Base-by-base conservation (phyloP, 1,284 basidiomycete species). In the Xanthoconium separans region DNA sequence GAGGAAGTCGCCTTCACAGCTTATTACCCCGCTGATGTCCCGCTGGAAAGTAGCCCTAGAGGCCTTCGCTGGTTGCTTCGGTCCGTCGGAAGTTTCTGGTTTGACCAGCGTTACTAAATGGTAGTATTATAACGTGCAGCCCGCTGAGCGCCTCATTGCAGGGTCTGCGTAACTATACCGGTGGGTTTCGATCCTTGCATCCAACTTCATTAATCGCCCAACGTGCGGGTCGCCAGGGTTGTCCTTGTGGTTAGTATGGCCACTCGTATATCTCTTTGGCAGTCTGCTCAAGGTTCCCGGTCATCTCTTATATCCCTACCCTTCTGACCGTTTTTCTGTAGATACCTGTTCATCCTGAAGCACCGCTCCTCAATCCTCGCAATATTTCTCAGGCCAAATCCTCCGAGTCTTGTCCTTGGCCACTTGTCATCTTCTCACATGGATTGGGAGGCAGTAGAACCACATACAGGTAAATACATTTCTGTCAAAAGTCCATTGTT, bases 391-490 rank as follows among this genome's bases (percentile, higher is more conserved):
- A 30, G 47, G n/a, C 41, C 6, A 47, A 46, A 40, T 49, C 47
- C 15, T 50, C 58, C 41, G 56, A 56, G 50, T 44, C 55, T 27
- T 65, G 68, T 37, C 73, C 77, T 41, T 89, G 87, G 82, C 87
- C 89, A 1, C 75, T 93, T 15, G 80, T 91, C 30, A 79, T 92
- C 44, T 92, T 92, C 70, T 90, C 87, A 16, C 91, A 93, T 72
- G 91, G 91, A 18, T 77, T 93, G 12, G 85, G 82, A n/a, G 91
- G 90, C 1, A 83, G 80, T 40, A 74, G 83, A 22, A 88, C 82
- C 1, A 81, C 83, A 1, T 93, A 92, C 66, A 87, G 82, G 84
- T 83, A 55, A 37, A 4, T n/a, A 9, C 22, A 27, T 36, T 42
- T 34, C 18, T 30, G 37, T 1, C 20, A 30, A 46, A 11, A 22